phyloP scores from a whole-genome alignment of 192 early-diverging fungal species.

The Backusella sp. region DNA sequence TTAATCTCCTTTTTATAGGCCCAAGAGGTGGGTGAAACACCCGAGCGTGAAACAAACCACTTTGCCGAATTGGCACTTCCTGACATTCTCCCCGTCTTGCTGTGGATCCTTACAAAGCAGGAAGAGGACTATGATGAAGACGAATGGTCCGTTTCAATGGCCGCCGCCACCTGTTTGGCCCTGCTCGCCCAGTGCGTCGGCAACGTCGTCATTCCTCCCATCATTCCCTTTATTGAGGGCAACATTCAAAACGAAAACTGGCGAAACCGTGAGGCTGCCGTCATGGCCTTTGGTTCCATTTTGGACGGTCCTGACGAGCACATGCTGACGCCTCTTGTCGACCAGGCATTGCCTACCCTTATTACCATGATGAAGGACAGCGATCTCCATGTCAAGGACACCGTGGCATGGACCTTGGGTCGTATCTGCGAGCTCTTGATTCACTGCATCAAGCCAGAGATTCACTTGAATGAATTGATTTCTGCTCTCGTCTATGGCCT shows the following conservation, averaged over 20 bases:
- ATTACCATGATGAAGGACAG: slow-evolving; percentile 89
- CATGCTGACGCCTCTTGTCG: slow-evolving; percentile 66
- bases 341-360: slow-evolving; percentile 84
- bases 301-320: slow-evolving; percentile 83
- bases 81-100: slow-evolving; percentile 84
- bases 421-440: slow-evolving; percentile 85
- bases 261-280: slow-evolving; percentile 94
- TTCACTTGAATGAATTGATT: slow-evolving; percentile 69
- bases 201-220: slow-evolving; percentile 75
- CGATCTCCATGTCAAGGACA: slow-evolving; percentile 90
- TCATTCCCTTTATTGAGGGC: slow-evolving; percentile 87
- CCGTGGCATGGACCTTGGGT: slow-evolving; percentile 98
- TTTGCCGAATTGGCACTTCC: slow-evolving; percentile 78
- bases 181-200: slow-evolving; percentile 83
- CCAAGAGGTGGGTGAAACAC: slow-evolving; percentile 44
- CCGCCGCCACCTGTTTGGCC: slow-evolving; percentile 92
- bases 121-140: slow-evolving; percentile 99
- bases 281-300: slow-evolving; percentile 99
- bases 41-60: slow-evolving; percentile 55
- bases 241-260: slow-evolving; percentile 87
- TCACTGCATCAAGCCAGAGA: slow-evolving; percentile 71
- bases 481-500: slow-evolving; percentile 81
- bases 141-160: slow-evolving; percentile 99
- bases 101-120: slow-evolving; percentile 90
- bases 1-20: slow-evolving; percentile 21